These are phyloP conservation scores for Phytophthora citrophthora DNA, from an alignment of 352 stramenopile species.

Conservation along the genomic window DNA sequence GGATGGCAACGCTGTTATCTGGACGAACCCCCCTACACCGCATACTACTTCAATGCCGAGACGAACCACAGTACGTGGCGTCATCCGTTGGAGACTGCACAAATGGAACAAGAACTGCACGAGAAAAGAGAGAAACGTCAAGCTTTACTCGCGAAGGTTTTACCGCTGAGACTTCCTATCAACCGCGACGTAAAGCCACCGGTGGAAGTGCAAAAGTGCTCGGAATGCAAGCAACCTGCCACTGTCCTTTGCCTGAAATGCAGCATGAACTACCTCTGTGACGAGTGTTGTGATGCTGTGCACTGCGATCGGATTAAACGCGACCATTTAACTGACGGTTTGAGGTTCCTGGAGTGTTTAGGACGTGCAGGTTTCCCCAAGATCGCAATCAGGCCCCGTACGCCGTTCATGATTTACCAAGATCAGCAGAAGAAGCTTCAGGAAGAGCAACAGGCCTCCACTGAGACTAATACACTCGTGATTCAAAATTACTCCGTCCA, in stretches of 20 bases:
- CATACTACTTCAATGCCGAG: conserved; percentile 71
- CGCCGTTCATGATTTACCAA: conserved; percentile 37
- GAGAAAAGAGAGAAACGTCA: conserved; percentile 38
- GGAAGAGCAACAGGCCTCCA: conserved; percentile 9
- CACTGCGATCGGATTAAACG: conserved; percentile 41
- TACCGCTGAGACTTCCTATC: conserved; percentile 52
- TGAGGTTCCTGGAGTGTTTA: conserved; percentile 46
- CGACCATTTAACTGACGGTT: conserved; percentile 38
- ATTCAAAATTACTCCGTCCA: conserved; percentile 19
- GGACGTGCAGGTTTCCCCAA: conserved; percentile 45
- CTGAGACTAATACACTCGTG: conserved; percentile 24
- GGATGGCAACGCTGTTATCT: conserved; percentile 61
- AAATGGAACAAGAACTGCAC: conserved; percentile 42
- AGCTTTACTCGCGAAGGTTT: conserved; percentile 41
- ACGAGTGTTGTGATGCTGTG: conserved; percentile 50
- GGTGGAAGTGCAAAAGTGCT: conserved; percentile 11
- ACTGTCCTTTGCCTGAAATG: conserved; percentile 52
- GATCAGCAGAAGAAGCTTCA: conserved; percentile 21
- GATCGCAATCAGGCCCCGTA: conserved; percentile 16
- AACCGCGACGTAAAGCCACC: conserved; percentile 35
- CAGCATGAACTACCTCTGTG: conserved; percentile 46
- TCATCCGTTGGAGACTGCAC: conserved; percentile 54
- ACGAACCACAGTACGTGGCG: conserved; percentile 66
- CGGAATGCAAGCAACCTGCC: conserved; percentile 25
- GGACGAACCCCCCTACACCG: conserved; percentile 62